Percentiles rank a stretch among this genome's conserved stretches.
These are phyloP conservation scores for Coemansia sp. DNA, from an alignment of 192 early-diverging fungal genomes.

Conservation along the genomic window DNA sequence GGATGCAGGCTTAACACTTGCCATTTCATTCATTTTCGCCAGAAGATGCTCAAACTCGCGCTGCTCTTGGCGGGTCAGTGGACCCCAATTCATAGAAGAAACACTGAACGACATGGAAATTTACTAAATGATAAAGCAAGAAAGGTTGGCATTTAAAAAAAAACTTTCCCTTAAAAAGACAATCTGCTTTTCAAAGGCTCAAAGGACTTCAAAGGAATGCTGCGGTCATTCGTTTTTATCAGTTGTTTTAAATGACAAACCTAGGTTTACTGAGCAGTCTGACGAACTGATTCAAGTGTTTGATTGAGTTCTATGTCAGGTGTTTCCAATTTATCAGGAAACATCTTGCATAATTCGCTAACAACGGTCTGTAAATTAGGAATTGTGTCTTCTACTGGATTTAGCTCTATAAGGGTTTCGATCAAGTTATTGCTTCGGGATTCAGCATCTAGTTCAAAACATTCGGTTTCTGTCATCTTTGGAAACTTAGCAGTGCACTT, in stretches of 20 bases:
- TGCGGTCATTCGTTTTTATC: no score
- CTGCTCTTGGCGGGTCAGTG: conserved; percentile 29
- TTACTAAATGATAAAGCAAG: no score
- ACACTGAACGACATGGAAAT: neutral
- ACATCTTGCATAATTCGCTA: conserved; percentile 47
- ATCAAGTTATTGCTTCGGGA: conserved; percentile 54
- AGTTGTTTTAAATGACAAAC: no score
- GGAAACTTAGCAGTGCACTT: conserved; percentile 56
- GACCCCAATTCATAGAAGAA: conserved; percentile 1
- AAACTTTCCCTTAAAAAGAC: no score
- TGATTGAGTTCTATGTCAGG: conserved; percentile 49
- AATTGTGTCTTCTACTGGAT: conserved; percentile 51
- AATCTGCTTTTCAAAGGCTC: no score
- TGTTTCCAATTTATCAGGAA: conserved; percentile 38
- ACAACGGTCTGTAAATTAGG: conserved; percentile 50
- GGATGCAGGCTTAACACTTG: conserved; percentile 12
- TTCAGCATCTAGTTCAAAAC: conserved; percentile 57
- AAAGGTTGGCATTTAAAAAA: no score
- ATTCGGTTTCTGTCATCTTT: conserved; percentile 57
- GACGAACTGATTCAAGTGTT: conserved; percentile 41
- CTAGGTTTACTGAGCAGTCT: no score
- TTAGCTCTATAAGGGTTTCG: conserved; percentile 59
- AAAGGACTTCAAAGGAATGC: no score
- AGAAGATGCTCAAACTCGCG: conserved; percentile 30
- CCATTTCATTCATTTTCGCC: conserved; percentile 27